Base-by-base conservation (phyloP, 2,329 filamentous ascomycete species). In the Trichophyton simii region DNA sequence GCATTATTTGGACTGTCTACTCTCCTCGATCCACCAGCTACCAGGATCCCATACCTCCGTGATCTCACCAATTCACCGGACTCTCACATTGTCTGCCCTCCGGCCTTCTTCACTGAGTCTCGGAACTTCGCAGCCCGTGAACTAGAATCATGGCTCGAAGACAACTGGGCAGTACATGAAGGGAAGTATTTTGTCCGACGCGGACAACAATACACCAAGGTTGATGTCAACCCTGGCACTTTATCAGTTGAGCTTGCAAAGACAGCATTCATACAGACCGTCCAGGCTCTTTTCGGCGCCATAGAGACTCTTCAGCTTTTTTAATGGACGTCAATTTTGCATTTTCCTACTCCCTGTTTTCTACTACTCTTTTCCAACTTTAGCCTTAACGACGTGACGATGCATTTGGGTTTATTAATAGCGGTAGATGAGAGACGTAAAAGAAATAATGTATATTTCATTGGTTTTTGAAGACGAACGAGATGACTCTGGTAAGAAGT, bases 101-200 rank as follows among this genome's bases (percentile, higher is more conserved):
- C 67, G 15, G 20, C 61, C 41, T 61, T 68, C 60, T 68, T 68
- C 54, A 52, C 62, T 7, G 66, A 71, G 46, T 61, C 72, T 22
- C 69, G 71, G 61, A 60, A 62, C 3, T 72, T 74, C 44, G 71
- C 75, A 2, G 69, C 70, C 1, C 74, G 73, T 38, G 77, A 79
- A 28, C 66, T 83, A 2, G 68, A 73, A 41, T 68, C 75, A 0
- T 75, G 75, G 46, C 66, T 83, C 18, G 69, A 67, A 25, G 71
- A 71, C 0, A 78, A 76, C 38, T 83, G 81, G 81, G 75, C 75
- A 22, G 65, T 68, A 6, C 72, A 75, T 58, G 71, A 74, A 34
- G 74, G 71, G 1, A 73, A 69, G 58, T 78, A 82, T 63, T 81
- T 75, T 66, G 76, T 83, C 36, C 73, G 75, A 22, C 71, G 76